Evolutionary conservation across 208 protist species (phyloP).

Genomic region (Strigomonas culicis): DNA sequence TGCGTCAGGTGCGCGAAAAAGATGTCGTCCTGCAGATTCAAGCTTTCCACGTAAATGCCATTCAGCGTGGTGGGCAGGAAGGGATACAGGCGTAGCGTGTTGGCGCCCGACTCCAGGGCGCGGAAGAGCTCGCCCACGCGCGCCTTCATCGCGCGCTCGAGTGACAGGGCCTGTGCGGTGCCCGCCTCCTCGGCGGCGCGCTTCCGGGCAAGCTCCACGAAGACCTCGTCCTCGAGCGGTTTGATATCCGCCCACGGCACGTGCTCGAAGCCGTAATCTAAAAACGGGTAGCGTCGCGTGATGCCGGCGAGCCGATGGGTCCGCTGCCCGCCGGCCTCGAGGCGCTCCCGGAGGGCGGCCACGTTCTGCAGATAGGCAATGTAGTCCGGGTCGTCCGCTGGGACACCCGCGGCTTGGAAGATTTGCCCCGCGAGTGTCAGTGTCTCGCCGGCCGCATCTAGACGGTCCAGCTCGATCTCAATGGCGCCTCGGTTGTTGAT

Average conservation of each 20-base stretch:
- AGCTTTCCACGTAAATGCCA: constrained; percentile 43
- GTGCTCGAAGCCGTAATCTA: constrained; percentile 28
- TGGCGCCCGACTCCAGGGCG: constrained; percentile 32
- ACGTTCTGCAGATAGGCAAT: constrained; percentile 61
- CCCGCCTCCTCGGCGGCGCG: constrained; percentile 21
- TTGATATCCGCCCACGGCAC: constrained; percentile 58
- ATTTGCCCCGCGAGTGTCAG: constrained; percentile 33
- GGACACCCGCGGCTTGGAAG: constrained; percentile 41
- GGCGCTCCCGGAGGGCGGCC: constrained; percentile 22
- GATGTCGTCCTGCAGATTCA: constrained; percentile 41
- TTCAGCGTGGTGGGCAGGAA: constrained; percentile 50
- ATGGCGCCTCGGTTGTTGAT: constrained; percentile 63
- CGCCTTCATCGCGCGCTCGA: constrained; percentile 49
- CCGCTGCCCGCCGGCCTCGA: constrained; percentile 8
- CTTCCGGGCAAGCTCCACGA: constrained; percentile 47
- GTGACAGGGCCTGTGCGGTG: constrained; percentile 18
- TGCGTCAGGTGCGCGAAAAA: constrained; percentile 33
- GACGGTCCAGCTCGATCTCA: constrained; percentile 57
- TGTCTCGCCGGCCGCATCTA: constrained; percentile 35
- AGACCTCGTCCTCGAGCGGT: constrained; percentile 50
- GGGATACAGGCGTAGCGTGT: constrained; percentile 41
- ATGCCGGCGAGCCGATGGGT: constrained; percentile 21
- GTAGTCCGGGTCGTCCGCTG: constrained; percentile 59
- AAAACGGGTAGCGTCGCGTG: constrained; percentile 60
- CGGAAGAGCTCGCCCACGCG: constrained; percentile 57